Evolutionary conservation across 805 yeast species (phyloP).

Genomic region (Nakazawaea sp.): DNA sequence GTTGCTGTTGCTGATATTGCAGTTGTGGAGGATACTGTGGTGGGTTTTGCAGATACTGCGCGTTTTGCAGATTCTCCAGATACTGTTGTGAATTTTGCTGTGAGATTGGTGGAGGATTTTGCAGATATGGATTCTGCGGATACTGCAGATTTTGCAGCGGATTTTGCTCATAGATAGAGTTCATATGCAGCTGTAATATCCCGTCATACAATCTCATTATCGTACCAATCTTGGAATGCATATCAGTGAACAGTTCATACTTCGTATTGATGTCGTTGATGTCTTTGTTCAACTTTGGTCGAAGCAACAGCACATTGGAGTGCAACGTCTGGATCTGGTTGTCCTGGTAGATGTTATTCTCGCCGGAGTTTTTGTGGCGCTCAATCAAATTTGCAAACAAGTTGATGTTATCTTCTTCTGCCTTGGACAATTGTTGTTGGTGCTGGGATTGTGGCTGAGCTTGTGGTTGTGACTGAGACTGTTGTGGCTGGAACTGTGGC

Average conservation of each 20-base stretch:
- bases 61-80: conserved; percentile 2
- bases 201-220: conserved; percentile 72
- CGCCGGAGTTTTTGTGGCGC: conserved; percentile 29
- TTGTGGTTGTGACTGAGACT: neutral
- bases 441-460: neutral
- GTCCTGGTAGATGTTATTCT: conserved; percentile 31
- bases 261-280: conserved; percentile 50
- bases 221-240: conserved; percentile 74
- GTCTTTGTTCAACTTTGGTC: conserved; percentile 63
- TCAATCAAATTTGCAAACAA: conserved; percentile 64
- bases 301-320: conserved; percentile 48
- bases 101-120: neutral
- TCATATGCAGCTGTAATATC: conserved; percentile 52
- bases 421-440: conserved; percentile 25
- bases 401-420: conserved; percentile 66
- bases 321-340: conserved; percentile 50
- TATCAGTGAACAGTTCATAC: conserved; percentile 60
- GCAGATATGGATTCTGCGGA: conserved; percentile 6
- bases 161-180: conserved; percentile 25
- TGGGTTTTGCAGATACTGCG: conserved; percentile 13
- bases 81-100: conserved; percentile 3
- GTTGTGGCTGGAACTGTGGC: neutral
- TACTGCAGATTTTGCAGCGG: conserved; percentile 13
- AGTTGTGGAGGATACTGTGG: conserved; percentile 1
- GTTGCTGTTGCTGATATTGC: neutral